These are phyloP conservation scores for Syzygium malaccense DNA, from an alignment of 441 rosid species.

Conservation along the genomic window DNA sequence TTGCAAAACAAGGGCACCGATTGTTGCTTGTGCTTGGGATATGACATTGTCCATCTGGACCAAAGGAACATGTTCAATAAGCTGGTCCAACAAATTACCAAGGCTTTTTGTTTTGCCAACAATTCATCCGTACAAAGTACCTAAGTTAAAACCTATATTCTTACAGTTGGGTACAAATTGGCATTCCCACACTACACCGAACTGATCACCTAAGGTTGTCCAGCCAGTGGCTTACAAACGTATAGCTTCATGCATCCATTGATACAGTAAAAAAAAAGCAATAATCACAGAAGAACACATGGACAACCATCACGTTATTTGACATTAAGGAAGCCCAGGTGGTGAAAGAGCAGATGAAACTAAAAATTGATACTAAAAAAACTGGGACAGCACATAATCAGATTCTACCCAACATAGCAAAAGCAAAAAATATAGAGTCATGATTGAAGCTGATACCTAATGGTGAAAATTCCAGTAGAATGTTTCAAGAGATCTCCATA, in stretches of 20 bases:
- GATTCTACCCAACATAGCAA: not conserved
- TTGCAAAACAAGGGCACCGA: conserved; percentile 77
- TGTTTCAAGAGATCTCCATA: not conserved
- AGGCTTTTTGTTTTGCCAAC: not conserved
- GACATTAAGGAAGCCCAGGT: not conserved
- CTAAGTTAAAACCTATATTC: not conserved
- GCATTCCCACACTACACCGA: not conserved
- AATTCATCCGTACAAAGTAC: not conserved
- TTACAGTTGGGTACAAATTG: not conserved
- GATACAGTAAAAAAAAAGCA: not conserved
- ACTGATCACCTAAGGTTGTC: not conserved
- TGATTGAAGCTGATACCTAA: not conserved
- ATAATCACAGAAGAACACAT: not conserved
- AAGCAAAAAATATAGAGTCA: not conserved
- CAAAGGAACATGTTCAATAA: not conserved
- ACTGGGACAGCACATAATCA: not conserved
- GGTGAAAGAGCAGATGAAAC: not conserved
- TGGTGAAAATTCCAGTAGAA: not conserved
- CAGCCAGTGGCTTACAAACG: not conserved
- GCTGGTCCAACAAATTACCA: not conserved
- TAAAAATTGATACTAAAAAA: not conserved
- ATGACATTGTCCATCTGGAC: conserved; percentile 86
- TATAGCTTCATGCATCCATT: not conserved
- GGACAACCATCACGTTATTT: not conserved
- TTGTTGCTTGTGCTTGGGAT: conserved; percentile 94